These are phyloP conservation scores for Coniochaeta prunicola DNA, from an alignment of 2,329 filamentous ascomycete genomes.

Conservation along the genomic window DNA sequence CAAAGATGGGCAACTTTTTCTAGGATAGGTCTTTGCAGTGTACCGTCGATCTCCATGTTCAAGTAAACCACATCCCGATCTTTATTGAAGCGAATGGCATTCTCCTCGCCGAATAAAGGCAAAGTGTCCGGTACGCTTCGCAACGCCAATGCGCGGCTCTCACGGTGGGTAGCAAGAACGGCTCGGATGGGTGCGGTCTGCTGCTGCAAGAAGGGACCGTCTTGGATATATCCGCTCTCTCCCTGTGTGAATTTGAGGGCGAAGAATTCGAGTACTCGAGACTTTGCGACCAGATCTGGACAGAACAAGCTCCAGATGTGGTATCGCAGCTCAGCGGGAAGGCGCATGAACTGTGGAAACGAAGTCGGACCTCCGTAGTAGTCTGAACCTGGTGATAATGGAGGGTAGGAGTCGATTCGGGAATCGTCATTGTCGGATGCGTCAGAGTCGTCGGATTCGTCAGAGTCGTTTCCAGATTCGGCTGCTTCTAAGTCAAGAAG, in stretches of 20 bases:
- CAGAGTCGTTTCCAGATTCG: conserved; percentile 14
- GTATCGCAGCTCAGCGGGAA: conserved; percentile 26
- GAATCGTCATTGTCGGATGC: not conserved
- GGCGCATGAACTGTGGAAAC: conserved; percentile 25
- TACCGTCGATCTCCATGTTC: not conserved
- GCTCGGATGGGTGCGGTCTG: conserved; percentile 22
- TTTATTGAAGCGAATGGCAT: conserved; percentile 19
- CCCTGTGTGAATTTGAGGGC: not conserved
- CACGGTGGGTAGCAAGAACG: conserved; percentile 19
- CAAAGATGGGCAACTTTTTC: conserved; percentile 14
- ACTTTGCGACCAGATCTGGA: conserved; percentile 18
- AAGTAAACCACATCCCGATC: conserved; percentile 20
- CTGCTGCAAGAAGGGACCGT: conserved; percentile 12
- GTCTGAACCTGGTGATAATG: not conserved
- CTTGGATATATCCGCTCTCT: conserved; percentile 6
- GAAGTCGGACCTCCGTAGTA: conserved; percentile 1
- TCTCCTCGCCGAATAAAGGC: conserved; percentile 6
- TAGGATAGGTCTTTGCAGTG: conserved; percentile 4
- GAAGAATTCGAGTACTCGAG: conserved; percentile 17
- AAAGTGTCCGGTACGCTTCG: conserved; percentile 23
- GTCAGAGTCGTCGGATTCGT: not conserved
- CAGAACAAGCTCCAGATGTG: conserved; percentile 27
- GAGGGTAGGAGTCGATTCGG: not conserved
- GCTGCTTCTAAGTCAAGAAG: conserved; percentile 23
- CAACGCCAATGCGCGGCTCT: conserved; percentile 24